Evolutionary conservation across 2,329 filamentous ascomycete species (phyloP), one percentile per base, ranked within the genome.

Genomic region (Penicillium fuscoglaucum): DNA sequence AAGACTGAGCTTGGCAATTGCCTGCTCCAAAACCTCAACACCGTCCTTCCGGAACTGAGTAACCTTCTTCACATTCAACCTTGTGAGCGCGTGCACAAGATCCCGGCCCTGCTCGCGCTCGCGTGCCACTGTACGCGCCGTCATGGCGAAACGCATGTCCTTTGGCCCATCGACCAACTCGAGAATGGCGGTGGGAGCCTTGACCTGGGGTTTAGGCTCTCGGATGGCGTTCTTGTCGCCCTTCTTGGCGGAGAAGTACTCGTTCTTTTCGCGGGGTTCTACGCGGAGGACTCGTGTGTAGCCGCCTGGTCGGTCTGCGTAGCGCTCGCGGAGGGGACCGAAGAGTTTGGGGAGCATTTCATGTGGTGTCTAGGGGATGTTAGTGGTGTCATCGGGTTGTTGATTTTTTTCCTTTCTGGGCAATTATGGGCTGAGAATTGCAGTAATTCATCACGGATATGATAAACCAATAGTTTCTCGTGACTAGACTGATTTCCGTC

Each of bases 241-340:
- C 40, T 61, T 62, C 40, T 57, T 57, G 5, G 59, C 48, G 35
- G 58, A 61, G 55, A 60, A 68, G 56, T 66, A 68, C 59, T 68
- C 63, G 33, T 55, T 63, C 62, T 68, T 67, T 75, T 93, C 91
- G 69, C 90, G 85, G 57, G 95, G 90, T 78, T 98, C 93, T 64
- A 96, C 92, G 66, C 92, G 90, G 48, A 97, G 86, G 12, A 99
- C 90, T 44, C 95, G 90, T 19, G 95, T 99, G 82, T 98, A 99
- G 56, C 95, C 95, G 62, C 95, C 95, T 1, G 90, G 90, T 49
- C 95, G 87, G 54, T 82, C 72, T 46, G 83, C 79, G 78, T 98
- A 99, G 68, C 95, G 90, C 73, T 87, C 80, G 66, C 89, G 85
- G 61, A 99, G 85, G 65, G 88, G 84, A 55, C 89, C 90, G 76